Evolutionary conservation across 1,284 basidiomycete genomes (phyloP).

Genomic region (Abortiporus biennis): DNA sequence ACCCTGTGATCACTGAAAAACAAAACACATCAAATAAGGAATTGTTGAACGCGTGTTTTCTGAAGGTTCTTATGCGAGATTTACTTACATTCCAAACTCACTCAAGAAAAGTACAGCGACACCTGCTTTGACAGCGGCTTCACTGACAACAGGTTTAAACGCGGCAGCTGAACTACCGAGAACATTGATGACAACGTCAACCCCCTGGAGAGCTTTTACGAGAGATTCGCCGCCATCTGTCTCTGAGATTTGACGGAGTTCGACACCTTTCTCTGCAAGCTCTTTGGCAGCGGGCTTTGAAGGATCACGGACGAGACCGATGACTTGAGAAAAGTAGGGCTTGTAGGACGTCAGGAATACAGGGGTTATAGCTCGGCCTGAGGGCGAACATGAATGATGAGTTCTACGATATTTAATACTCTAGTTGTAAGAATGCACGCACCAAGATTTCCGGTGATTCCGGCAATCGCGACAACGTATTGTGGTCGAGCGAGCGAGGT

Average conservation of each 20-base stretch:
- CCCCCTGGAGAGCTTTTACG: slow-evolving; percentile 13
- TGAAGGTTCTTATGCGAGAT: background rate
- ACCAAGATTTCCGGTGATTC: slow-evolving; percentile 24
- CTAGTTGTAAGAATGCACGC: slow-evolving; percentile 5
- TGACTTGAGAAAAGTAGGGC: background rate
- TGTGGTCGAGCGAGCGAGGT: slow-evolving; percentile 14
- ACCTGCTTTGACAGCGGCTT: slow-evolving; percentile 17
- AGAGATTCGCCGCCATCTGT: slow-evolving; percentile 12
- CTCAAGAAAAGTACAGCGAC: slow-evolving; percentile 24
- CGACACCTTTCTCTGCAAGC: slow-evolving; percentile 20
- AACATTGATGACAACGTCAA: slow-evolving; percentile 18
- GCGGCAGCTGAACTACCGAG: slow-evolving; percentile 10
- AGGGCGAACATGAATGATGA: background rate
- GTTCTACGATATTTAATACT: no score
- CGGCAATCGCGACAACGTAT: slow-evolving; percentile 19
- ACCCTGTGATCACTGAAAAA: background rate
- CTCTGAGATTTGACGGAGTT: slow-evolving; percentile 12
- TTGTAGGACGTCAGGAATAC: background rate
- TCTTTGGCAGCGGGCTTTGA: slow-evolving; percentile 14
- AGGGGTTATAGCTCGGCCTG: background rate
- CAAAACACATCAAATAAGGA: no score
- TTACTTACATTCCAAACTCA: slow-evolving; percentile 24
- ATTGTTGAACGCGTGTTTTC: background rate
- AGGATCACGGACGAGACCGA: slow-evolving; percentile 19
- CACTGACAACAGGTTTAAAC: slow-evolving; percentile 15